Evolutionary conservation across 345 rosid genomes (phyloP).

Genomic region (Eucalyptus pauciflora): DNA sequence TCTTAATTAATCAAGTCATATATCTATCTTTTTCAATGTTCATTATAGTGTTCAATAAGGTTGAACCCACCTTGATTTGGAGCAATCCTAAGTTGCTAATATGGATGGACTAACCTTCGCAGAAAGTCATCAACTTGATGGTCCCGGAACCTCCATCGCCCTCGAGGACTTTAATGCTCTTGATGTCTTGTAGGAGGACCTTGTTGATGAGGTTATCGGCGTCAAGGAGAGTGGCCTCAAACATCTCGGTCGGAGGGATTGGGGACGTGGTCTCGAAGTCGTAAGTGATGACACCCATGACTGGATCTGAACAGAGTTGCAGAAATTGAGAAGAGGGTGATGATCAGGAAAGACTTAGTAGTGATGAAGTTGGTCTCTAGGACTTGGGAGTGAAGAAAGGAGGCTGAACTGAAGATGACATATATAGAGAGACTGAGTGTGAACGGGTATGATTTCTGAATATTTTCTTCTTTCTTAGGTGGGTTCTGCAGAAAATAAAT

Average conservation of each 20-base stretch:
- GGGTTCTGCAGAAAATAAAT: neutral
- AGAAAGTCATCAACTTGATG: neutral
- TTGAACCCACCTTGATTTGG: neutral
- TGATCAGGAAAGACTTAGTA: constrained; percentile 26
- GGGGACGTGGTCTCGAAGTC: neutral
- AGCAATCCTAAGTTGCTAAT: neutral
- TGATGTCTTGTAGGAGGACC: constrained; percentile 17
- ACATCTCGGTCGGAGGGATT: neutral
- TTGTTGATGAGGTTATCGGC: constrained; percentile 10
- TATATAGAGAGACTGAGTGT: too few relatives aligned
- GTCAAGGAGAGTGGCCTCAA: neutral
- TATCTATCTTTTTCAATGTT: neutral
- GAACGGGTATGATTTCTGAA: too few relatives aligned
- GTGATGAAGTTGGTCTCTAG: neutral
- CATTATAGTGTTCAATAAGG: neutral
- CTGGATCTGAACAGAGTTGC: neutral
- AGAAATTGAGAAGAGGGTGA: neutral
- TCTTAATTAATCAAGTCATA: neutral
- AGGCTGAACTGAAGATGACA: constrained; percentile 4
- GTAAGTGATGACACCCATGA: neutral
- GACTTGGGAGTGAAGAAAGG: too few relatives aligned
- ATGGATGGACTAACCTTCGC: neutral
- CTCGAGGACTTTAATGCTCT: constrained; percentile 5
- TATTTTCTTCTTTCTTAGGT: too few relatives aligned
- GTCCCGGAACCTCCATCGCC: constrained; percentile 16